Base-by-base conservation (phyloP, 257 asterid species). In the Paulownia fortunei region DNA sequence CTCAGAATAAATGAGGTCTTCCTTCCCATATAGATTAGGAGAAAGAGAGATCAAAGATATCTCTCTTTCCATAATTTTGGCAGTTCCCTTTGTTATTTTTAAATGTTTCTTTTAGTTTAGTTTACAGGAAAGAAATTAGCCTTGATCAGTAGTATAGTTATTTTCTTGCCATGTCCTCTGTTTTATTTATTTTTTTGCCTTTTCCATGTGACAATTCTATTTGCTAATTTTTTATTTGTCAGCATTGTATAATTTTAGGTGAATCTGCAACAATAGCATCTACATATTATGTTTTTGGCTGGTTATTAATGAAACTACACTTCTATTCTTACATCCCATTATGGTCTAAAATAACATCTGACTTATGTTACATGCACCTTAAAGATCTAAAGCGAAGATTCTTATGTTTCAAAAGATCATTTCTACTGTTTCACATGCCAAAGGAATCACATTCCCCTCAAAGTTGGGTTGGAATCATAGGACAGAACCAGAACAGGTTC, bases 1-100 rank as follows among this genome's bases (percentile, higher is more conserved):
- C 77, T 27, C 93, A 90, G 74, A 88, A 90, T 44, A 82, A 54
- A 76, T 67, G 41, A 36, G 47, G n/a, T 58, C 74, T 52, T 73
- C 39, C 0, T 49, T 56, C 26, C 32, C 23, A 21, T 36, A 3
- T 68, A 74, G 49, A 51, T 68, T 80, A 44, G 76, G 18, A 26
- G 69, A 26, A 74, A 67, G 78, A 69, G 81, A 34, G 75, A 75
- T 69, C 26, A 34, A 34, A 62, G 32, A 16, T 46, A 49, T 56
- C 67, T 70, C 79, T 77, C 76, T 77, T 47, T 74, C 24, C 61
- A 82, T 61, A 67, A 49, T 66, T 77, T 76, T 82, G 61, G 69
- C 73, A 32, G 52, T 74, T 58, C 15, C 2, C 18, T 58, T 6
- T 27, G 15, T 21, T 73, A 15, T 18, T 27, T 32, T 27, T 24